Base-by-base conservation (phyloP, 2,329 filamentous ascomycete species). In the Diplodia sapinea region DNA sequence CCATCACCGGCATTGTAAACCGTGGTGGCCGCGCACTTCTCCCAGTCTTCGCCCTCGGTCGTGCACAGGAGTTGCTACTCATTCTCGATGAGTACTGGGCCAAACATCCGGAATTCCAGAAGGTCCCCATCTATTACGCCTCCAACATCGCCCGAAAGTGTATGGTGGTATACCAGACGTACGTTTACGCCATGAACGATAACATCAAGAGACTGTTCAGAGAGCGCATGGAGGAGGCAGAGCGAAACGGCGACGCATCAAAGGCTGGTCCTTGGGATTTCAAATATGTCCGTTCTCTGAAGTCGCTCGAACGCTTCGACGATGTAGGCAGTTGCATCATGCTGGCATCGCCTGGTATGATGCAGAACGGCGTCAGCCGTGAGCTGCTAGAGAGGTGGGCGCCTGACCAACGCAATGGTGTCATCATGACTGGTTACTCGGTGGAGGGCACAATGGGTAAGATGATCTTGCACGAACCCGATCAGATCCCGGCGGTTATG, bases 371-470 rank as follows among this genome's bases (percentile, higher is more conserved):
- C 62, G 94, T 97, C 20, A 97, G 93, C 74, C 86, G 95, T 77
- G 93, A 97, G 77, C 83, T 99, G 11, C 86, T 99, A 4, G 95
- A 99, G 82, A 84, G 94, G 73, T 99, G 95, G 95, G 94, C 94
- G 1, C 95, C 95, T 0, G 96, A 92, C 79, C 91, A 95, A 70
- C 94, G 95, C 78, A 99, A 99, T 75, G 95, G 94, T n/a, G 93
- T 99, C 52, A 91, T 99, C 73, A 97, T 99, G 79, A 99, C 95
- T 0, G 95, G 95, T 76, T 99, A 99, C 81, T 97, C 93, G 69
- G 94, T 99, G 8, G 95, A 99, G 79, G 95, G 95, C 6, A 99
- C 95, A 0, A 98, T 99, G 94, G 95, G 93, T 3, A 94, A 97
- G 79, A 89, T 95, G 73, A 92, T 99, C 70, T 90, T 98, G 81